Percentiles rank a stretch among this genome's conserved stretches.
Conservation (phyloP, 2,329 filamentous ascomycete species). For the Fusarium penzigii region DNA sequence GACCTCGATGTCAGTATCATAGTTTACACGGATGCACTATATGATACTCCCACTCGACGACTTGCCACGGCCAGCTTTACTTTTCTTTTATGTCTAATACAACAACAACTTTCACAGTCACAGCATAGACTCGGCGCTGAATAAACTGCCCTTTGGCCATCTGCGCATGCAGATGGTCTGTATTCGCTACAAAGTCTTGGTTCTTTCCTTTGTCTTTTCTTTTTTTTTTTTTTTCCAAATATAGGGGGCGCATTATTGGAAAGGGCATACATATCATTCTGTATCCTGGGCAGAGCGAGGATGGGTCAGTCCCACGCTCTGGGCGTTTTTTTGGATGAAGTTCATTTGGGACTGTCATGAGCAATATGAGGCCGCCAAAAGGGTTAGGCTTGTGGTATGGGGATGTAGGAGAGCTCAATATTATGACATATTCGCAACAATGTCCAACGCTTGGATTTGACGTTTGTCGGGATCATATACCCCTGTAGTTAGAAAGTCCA, state of each 20-base stretch:
- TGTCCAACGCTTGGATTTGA: slow-evolving; percentile 9
- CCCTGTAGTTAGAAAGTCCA: neutral
- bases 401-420: slow-evolving; percentile 26
- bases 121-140: slow-evolving; percentile 38
- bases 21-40: slow-evolving; percentile 15
- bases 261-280: slow-evolving; percentile 25
- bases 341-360: slow-evolving; percentile 29
- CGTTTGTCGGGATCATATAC: neutral
- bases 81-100: slow-evolving; percentile 32
- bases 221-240: slow-evolving; percentile 25
- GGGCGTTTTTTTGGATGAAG: slow-evolving; percentile 25
- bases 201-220: slow-evolving; percentile 24
- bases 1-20: slow-evolving; percentile 30
- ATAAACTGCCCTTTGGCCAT: slow-evolving; percentile 20
- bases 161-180: slow-evolving; percentile 22
- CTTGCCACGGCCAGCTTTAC: slow-evolving; percentile 22
- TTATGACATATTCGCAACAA: slow-evolving; percentile 19
- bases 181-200: slow-evolving; percentile 29
- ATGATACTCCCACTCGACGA: slow-evolving; percentile 31
- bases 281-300: slow-evolving; percentile 23
- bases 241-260: slow-evolving; percentile 29
- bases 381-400: slow-evolving; percentile 21
- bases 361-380: slow-evolving; percentile 28
- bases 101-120: slow-evolving; percentile 27
- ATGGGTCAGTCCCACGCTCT: slow-evolving; percentile 21